These are phyloP conservation scores for Nicotiana tomentosiformis DNA, from an alignment of 257 asterid species.

Conservation along the genomic window DNA sequence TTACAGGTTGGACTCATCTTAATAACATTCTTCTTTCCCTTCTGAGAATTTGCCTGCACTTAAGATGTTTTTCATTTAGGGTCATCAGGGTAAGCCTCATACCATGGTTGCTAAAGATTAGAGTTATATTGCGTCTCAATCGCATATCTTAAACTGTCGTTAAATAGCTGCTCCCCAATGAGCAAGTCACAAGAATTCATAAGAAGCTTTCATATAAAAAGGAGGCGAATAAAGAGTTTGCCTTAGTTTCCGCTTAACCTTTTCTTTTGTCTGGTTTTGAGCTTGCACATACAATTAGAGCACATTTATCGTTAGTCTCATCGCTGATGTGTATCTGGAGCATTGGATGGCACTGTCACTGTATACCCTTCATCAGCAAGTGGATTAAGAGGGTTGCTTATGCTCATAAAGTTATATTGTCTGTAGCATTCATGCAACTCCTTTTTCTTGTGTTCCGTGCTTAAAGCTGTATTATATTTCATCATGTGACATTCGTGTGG, in stretches of 20 bases:
- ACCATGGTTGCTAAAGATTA: neutral
- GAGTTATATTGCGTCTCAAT: neutral
- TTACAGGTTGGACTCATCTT: slow-evolving; percentile 55
- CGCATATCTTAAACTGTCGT: neutral
- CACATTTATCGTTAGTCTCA: neutral
- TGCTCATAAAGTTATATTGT: neutral
- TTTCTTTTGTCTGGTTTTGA: neutral
- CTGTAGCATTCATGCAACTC: neutral
- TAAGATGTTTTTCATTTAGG: slow-evolving; percentile 2
- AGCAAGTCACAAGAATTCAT: neutral
- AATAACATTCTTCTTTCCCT: slow-evolving; percentile 2
- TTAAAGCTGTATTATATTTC: neutral
- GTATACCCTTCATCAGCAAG: neutral
- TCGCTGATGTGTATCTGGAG: neutral
- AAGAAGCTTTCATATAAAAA: neutral
- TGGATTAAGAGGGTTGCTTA: neutral
- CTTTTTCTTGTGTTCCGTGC: neutral
- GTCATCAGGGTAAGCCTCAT: neutral
- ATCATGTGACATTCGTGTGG: neutral
- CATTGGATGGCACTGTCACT: neutral
- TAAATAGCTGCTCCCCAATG: neutral
- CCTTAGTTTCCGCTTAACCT: neutral
- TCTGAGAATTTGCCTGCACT: slow-evolving; percentile 5
- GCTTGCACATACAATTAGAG: neutral
- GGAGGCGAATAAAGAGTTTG: neutral